Conservation (phyloP, 1,284 basidiomycete genomes). For the Filobasidium uniguttulatum region DNA sequence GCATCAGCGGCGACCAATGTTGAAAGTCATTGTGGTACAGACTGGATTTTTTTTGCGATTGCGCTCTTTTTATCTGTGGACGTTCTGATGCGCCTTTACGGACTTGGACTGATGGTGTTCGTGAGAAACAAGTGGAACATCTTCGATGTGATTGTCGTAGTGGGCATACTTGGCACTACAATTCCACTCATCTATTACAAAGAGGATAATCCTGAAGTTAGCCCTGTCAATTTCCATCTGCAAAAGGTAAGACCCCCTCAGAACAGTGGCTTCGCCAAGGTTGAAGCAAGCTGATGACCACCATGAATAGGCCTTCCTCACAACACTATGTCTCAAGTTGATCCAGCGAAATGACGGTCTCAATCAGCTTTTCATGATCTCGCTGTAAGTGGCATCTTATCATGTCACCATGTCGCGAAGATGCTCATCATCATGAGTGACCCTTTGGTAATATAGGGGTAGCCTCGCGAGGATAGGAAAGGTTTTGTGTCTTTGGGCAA, state of each 20-base stretch:
- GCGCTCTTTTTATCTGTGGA: conserved; percentile 66
- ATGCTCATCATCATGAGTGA: neutral
- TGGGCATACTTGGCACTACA: conserved; percentile 73
- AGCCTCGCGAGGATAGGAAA: conserved; percentile 78
- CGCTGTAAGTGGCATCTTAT: conserved; percentile 51
- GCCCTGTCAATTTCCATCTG: conserved; percentile 45
- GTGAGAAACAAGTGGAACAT: conserved; percentile 80
- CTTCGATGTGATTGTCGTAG: conserved; percentile 73
- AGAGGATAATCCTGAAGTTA: neutral
- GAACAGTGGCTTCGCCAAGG: neutral
- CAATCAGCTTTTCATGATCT: conserved; percentile 94
- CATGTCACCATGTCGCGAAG: neutral
- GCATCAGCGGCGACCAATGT: neutral
- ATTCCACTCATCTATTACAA: conserved; percentile 39
- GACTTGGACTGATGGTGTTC: conserved; percentile 75
- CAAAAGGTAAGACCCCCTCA: conserved; percentile 46
- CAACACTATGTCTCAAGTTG: conserved; percentile 76
- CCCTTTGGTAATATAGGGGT: conserved; percentile 43
- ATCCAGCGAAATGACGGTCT: conserved; percentile 78
- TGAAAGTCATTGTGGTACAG: conserved; percentile 36
- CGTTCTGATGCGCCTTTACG: conserved; percentile 60
- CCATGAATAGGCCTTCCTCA: neutral
- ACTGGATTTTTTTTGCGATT: conserved; percentile 62
- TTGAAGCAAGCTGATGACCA: neutral
- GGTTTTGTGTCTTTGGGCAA: conserved; percentile 76